A percentile compares a stretch with the other conserved stretches of the same genome.
Evolutionary conservation across 2,329 filamentous ascomycete genomes (phyloP).

Genomic region (Leptosphaerulina australis): DNA sequence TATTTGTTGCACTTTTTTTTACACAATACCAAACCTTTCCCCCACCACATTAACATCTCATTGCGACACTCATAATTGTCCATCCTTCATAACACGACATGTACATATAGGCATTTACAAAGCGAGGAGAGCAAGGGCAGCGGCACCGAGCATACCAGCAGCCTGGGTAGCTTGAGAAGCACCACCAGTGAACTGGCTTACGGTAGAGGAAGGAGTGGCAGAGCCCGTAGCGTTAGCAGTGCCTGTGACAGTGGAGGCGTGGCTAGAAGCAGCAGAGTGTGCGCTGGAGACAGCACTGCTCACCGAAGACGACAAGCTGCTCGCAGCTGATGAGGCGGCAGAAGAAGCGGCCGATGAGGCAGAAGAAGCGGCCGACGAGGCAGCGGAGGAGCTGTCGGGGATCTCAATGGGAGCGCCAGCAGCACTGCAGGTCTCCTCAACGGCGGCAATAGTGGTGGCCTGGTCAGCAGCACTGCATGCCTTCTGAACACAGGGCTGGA

Average conservation of each 20-base stretch:
- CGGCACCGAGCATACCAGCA: conserved; percentile 43
- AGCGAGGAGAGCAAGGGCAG: conserved; percentile 44
- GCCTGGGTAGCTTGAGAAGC: conserved; percentile 43
- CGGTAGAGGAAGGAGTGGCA: conserved; percentile 19
- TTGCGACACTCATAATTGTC: neutral
- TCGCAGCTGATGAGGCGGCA: conserved; percentile 18
- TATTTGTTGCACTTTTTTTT: neutral
- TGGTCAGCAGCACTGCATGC: conserved; percentile 51
- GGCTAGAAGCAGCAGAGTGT: conserved; percentile 2
- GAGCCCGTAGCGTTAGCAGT: conserved; percentile 32
- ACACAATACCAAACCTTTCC: neutral
- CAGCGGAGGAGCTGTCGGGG: conserved; percentile 24
- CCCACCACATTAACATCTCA: neutral
- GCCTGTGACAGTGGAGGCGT: conserved; percentile 19
- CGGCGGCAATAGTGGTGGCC: conserved; percentile 35
- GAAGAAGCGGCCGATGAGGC: conserved; percentile 19
- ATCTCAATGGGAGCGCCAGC: conserved; percentile 41
- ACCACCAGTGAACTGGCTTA: conserved; percentile 43
- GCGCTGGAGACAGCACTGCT: conserved; percentile 9
- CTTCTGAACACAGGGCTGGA: conserved; percentile 56
- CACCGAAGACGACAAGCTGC: conserved; percentile 4
- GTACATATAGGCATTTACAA: conserved; percentile 34
- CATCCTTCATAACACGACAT: neutral
- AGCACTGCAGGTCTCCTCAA: conserved; percentile 41
- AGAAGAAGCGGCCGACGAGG: conserved; percentile 20